Evolutionary conservation across 768 basidiomycete species (phyloP), one percentile per base, ranked within the genome.

Genomic region (Leccinellum luteum): DNA sequence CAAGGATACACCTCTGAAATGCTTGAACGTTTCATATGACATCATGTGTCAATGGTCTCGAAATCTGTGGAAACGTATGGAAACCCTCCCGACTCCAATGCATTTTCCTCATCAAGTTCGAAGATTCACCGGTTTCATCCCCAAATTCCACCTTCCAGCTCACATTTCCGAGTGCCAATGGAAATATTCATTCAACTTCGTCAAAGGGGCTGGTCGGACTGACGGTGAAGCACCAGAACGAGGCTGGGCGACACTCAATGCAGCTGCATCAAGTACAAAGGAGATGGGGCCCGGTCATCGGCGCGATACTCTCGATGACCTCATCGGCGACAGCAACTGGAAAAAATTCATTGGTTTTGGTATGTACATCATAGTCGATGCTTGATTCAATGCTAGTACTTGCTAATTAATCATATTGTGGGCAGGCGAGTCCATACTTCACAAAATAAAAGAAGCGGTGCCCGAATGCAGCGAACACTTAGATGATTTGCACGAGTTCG

Each of bases 121-220:
- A 7, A 17, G 9, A 41, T 6, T 41, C n/a, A 41, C 4, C 5
- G 6, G 45, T 13, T 44, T 72, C 6, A 57, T 80, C 3, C 78
- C 76, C 0, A 73, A 73, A 38, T 77, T 75, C 56, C 79, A 80
- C 30, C 64, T 78, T 13, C 66, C 68, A 2, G 72, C 64, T 0
- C 78, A 80, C 48, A 62, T 64, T 1, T 27, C 61, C 0, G 23
- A 57, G 4, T 78, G 76, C 47, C 71, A 72, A 8, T 55, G 53
- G 17, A 52, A 55, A 3, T 78, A 63, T 48, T 73, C 67, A 2
- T 59, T 79, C 15, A 73, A 72, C 23, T 71, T 67, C 51, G 54
- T 58, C 30, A 27, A 43, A 4, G 52, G 55, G 2, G 27, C 1
- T 1, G 50, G 10, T 0, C 6, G 47, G 2, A 60, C 58, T 0